Evolutionary conservation across 169 alveolate species (phyloP).

Genomic region (Plasmodium malariae): DNA sequence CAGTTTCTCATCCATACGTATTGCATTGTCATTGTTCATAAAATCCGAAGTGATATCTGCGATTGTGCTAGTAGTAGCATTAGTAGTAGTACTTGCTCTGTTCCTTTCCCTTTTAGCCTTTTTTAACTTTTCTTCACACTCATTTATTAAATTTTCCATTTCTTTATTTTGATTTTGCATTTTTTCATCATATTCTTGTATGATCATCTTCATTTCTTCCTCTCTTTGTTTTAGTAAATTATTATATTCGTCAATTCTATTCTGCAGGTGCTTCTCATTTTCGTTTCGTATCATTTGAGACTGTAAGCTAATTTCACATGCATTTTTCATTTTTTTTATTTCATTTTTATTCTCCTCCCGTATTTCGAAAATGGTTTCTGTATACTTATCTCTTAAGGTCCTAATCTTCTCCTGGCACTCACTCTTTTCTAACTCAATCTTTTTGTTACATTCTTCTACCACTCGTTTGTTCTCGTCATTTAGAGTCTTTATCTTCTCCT

Average conservation of each 20-base stretch:
- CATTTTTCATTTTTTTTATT: constrained; percentile 8
- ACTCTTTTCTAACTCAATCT: neutral
- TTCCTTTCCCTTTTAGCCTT: constrained; percentile 9
- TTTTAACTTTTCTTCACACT: constrained; percentile 35
- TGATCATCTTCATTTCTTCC: constrained; percentile 18
- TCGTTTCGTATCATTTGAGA: constrained; percentile 10
- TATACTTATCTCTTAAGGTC: neutral
- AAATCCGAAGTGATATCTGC: neutral
- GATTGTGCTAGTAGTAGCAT: neutral
- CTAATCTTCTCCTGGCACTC: constrained; percentile 7
- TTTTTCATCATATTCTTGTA: constrained; percentile 32
- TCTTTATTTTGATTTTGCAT: constrained; percentile 35
- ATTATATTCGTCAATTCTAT: constrained; percentile 26
- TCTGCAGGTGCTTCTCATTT: constrained; percentile 18
- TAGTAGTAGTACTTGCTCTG: neutral
- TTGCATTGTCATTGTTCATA: too few relatives aligned
- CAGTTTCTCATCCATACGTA: neutral
- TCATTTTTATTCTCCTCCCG: constrained; percentile 22
- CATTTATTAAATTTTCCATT: constrained; percentile 44
- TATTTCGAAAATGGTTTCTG: neutral
- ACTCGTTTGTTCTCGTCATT: neutral
- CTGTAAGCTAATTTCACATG: neutral
- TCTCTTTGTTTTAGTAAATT: constrained; percentile 33
- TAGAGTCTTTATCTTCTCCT: constrained; percentile 11
- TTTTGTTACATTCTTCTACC: neutral